phyloP scores from a whole-genome alignment of 1,284 basidiomycete genomes.

The Naganishia sp. region DNA sequence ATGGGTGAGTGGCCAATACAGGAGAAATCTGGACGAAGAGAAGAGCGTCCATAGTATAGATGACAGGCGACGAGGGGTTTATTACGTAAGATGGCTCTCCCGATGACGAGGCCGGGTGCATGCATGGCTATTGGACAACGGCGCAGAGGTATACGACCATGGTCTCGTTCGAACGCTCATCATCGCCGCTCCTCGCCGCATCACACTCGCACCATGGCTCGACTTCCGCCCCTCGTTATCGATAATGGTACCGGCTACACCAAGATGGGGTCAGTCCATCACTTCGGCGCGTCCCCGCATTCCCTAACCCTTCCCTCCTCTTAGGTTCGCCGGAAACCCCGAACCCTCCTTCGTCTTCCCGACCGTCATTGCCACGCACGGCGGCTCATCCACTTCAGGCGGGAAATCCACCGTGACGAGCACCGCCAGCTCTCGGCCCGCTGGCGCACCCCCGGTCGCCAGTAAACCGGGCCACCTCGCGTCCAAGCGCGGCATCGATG shows the following conservation, averaged over 20 bases:
- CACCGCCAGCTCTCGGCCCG: constrained; percentile 6
- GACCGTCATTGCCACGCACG: constrained; percentile 87
- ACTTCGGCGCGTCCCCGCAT: background rate
- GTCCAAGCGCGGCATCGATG: constrained; percentile 95
- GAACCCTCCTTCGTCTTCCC: constrained; percentile 98
- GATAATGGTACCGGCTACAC: constrained; percentile 92
- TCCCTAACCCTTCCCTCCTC: background rate
- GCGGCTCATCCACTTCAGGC: constrained; percentile 47
- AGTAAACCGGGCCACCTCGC: constrained; percentile 89
- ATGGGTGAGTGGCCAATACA: background rate
- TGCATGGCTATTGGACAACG: background rate
- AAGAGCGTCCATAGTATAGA: background rate
- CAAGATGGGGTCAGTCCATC: constrained; percentile 80
- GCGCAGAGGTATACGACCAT: too few species aligned
- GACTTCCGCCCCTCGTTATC: constrained; percentile 64
- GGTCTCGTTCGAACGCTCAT: too few species aligned
- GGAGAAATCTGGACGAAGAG: background rate
- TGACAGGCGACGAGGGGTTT: too few species aligned
- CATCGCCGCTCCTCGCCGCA: too few species aligned
- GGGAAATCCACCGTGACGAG: constrained; percentile 37
- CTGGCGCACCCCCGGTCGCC: constrained; percentile 59
- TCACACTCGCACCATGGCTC: constrained; percentile 61
- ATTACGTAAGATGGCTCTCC: constrained; percentile 6
- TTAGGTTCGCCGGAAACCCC: constrained; percentile 95
- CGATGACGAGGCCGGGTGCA: constrained; percentile 18